phyloP scores from a whole-genome alignment of 2,329 filamentous ascomycete species.

The Alternaria sp. region DNA sequence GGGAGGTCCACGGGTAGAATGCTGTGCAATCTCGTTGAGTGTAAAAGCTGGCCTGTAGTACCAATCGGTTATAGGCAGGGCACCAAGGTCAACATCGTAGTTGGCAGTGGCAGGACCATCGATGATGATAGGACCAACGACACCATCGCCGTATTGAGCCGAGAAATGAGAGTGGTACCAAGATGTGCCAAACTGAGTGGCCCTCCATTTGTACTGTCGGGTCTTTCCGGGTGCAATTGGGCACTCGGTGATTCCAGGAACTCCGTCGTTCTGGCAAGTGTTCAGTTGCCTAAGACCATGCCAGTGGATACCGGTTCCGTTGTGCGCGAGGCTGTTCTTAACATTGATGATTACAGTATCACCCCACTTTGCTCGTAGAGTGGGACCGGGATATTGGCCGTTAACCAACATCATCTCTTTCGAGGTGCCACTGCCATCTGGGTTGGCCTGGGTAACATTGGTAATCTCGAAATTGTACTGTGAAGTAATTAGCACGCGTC shows the following conservation, averaged over 20 bases:
- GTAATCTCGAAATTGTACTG: constrained; percentile 54
- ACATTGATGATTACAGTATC: constrained; percentile 53
- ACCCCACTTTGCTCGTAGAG: constrained; percentile 47
- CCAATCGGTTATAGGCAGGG: constrained; percentile 70
- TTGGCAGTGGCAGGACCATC: constrained; percentile 55
- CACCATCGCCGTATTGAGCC: constrained; percentile 55
- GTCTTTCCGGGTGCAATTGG: constrained; percentile 68
- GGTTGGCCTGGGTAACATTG: constrained; percentile 50
- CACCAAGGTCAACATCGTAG: constrained; percentile 68
- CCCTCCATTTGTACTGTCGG: constrained; percentile 66
- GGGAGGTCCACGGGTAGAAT: constrained; percentile 47
- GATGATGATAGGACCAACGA: constrained; percentile 52
- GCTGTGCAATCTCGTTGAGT: constrained; percentile 42
- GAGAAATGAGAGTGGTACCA: constrained; percentile 57
- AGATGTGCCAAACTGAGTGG: constrained; percentile 57
- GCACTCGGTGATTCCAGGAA: constrained; percentile 64
- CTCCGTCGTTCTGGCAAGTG: constrained; percentile 63
- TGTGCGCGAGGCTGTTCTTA: constrained; percentile 50
- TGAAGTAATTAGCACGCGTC: constrained; percentile 6
- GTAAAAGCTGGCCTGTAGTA: constrained; percentile 56
- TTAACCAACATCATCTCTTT: constrained; percentile 54
- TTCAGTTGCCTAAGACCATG: constrained; percentile 56
- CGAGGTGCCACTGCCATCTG: constrained; percentile 50
- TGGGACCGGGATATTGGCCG: constrained; percentile 70
- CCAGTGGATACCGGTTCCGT: constrained; percentile 62